phyloP scores from a whole-genome alignment of 1,139 yeast species.

The Saccharomyces hybrid region DNA sequence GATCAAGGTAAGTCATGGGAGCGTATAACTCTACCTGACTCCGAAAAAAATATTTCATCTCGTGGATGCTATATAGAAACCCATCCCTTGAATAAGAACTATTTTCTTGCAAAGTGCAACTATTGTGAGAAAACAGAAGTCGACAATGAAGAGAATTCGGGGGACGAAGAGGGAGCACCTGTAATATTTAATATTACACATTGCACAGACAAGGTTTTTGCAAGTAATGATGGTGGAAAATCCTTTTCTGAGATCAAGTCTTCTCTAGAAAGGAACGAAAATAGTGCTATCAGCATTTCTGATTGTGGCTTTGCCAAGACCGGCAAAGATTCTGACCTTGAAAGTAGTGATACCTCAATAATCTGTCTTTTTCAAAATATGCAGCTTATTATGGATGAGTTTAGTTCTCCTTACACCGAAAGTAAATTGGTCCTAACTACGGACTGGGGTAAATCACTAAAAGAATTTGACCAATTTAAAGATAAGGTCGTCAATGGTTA shows the following conservation, averaged over 20 bases:
- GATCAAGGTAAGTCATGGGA: slow-evolving; percentile 26
- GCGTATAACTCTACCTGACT: not conserved
- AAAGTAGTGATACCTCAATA: slow-evolving; percentile 8
- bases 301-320: slow-evolving; percentile 12
- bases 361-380: slow-evolving; percentile 5
- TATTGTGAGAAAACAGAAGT: slow-evolving; percentile 3
- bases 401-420: not conserved
- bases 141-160: not conserved
- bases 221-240: slow-evolving; percentile 18
- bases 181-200: not conserved
- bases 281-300: not conserved
- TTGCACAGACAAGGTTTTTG: slow-evolving; percentile 2
- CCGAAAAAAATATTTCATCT: not conserved
- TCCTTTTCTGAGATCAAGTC: slow-evolving; percentile 10
- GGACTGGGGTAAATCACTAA: slow-evolving; percentile 1
- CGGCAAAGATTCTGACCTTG: slow-evolving; percentile 10
- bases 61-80: slow-evolving; percentile 6
- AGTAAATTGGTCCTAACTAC: not conserved
- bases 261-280: not conserved
- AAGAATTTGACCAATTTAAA: slow-evolving; percentile 13
- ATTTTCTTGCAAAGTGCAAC: slow-evolving; percentile 8
- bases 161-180: not conserved
- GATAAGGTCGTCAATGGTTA: slow-evolving; percentile 12
- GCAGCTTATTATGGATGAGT: too few species aligned
- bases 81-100: slow-evolving; percentile 11